Evolutionary conservation across 2,329 filamentous ascomycete genomes (phyloP).

Genomic region (Calonectria pauciramosa): DNA sequence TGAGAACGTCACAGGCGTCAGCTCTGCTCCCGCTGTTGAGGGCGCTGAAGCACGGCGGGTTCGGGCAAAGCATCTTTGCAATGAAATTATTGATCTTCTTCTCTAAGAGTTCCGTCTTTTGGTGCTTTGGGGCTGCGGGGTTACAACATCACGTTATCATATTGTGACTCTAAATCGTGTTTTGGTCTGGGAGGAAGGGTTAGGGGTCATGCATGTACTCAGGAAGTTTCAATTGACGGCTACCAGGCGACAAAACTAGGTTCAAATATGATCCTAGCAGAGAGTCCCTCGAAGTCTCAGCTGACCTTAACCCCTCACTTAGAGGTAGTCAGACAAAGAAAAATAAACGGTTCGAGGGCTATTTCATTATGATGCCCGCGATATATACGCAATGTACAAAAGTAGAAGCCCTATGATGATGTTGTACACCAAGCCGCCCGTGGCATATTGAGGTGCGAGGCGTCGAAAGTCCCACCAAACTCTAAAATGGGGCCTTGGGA

Average conservation of each 20-base stretch:
- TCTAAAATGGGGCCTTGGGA: not conserved
- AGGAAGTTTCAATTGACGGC: no score
- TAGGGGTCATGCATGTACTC: no score
- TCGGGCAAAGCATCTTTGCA: not conserved
- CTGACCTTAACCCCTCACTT: no score
- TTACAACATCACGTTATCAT: no score
- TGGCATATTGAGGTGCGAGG: not conserved
- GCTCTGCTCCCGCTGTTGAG: not conserved
- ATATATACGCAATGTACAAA: not conserved
- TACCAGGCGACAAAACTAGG: no score
- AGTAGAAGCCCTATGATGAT: not conserved
- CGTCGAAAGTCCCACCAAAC: not conserved
- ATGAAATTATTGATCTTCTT: not conserved
- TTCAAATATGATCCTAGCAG: no score
- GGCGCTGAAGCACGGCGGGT: not conserved
- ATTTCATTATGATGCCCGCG: not conserved
- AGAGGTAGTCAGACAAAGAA: no score
- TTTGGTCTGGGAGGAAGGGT: no score
- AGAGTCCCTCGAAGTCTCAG: no score
- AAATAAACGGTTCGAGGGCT: no score
- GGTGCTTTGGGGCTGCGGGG: no score
- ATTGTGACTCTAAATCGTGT: no score
- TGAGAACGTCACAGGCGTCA: not conserved
- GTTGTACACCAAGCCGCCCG: not conserved
- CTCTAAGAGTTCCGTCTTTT: not conserved